phyloP scores from a whole-genome alignment of 73 alveolate species.

The Tetrahymena elliotti region DNA sequence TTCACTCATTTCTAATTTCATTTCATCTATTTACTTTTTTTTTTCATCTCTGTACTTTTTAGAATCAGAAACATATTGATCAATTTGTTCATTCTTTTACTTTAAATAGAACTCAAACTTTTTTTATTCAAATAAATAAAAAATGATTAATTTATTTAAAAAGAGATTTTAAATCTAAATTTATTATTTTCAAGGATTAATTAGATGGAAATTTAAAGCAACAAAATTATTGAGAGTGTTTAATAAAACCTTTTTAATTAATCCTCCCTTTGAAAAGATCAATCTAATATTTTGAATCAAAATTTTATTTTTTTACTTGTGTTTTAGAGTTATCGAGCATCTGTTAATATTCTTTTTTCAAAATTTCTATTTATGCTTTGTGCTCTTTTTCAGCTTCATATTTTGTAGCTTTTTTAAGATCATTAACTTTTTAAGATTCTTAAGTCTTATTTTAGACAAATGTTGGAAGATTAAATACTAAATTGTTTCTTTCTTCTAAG shows the following conservation, averaged over 20 bases:
- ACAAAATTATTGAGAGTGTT: too few species aligned
- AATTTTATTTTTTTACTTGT: neutral
- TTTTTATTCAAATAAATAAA: neutral
- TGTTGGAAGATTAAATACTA: constrained; percentile 23
- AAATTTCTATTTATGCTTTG: constrained; percentile 18
- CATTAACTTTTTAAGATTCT: constrained; percentile 22
- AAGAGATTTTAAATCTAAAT: neutral
- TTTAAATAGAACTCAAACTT: constrained; percentile 20
- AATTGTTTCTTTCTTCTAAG: constrained; percentile 17
- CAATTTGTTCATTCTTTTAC: constrained; percentile 34
- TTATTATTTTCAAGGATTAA: too few species aligned
- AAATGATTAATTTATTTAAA: neutral
- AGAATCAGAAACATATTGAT: constrained; percentile 10
- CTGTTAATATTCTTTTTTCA: constrained; percentile 9
- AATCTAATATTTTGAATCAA: too few species aligned
- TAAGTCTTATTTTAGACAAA: constrained; percentile 7
- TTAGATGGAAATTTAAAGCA: too few species aligned
- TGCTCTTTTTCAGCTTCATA: constrained; percentile 33
- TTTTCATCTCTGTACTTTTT: constrained; percentile 30
- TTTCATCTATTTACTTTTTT: constrained; percentile 14
- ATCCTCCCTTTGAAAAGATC: too few species aligned
- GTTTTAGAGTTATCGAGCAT: neutral
- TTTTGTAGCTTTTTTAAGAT: constrained; percentile 21
- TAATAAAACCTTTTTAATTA: too few species aligned
- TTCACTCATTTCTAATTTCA: constrained; percentile 24